Conservation (phyloP, 305 asterid species). For the Ajuga reptans region DNA sequence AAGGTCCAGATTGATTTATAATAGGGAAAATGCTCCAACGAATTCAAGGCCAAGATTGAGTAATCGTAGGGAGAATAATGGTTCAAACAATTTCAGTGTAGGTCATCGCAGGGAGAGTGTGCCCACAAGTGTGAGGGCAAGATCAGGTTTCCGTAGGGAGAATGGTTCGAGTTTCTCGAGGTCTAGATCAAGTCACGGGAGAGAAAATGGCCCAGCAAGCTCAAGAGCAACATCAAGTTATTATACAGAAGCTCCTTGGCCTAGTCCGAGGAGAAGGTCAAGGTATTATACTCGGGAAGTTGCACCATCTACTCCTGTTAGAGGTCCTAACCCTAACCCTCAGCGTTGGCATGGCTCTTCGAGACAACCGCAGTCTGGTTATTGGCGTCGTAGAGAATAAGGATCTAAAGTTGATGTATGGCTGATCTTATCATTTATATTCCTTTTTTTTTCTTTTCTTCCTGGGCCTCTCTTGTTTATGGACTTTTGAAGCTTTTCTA, state of each 20-base stretch:
- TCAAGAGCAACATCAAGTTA: neutral
- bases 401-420: neutral
- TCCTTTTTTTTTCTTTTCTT: neutral
- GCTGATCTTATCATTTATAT: neutral
- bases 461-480: neutral
- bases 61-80: neutral
- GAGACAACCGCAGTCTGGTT: neutral
- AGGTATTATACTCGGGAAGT: neutral
- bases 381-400: constrained; percentile 12
- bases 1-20: constrained; percentile 5
- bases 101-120: constrained; percentile 1
- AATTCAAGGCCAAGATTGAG: neutral
- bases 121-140: neutral
- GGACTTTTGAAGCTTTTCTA: neutral
- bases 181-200: neutral
- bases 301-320: neutral
- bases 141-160: constrained; percentile 16
- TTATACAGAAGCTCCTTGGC: neutral
- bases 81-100: neutral
- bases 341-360: neutral
- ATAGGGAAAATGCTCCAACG: neutral
- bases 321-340: neutral
- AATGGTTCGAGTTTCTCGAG: neutral
- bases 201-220: neutral
- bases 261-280: neutral